phyloP scores from a whole-genome alignment of 345 rosid genomes.

The Populus nigra region DNA sequence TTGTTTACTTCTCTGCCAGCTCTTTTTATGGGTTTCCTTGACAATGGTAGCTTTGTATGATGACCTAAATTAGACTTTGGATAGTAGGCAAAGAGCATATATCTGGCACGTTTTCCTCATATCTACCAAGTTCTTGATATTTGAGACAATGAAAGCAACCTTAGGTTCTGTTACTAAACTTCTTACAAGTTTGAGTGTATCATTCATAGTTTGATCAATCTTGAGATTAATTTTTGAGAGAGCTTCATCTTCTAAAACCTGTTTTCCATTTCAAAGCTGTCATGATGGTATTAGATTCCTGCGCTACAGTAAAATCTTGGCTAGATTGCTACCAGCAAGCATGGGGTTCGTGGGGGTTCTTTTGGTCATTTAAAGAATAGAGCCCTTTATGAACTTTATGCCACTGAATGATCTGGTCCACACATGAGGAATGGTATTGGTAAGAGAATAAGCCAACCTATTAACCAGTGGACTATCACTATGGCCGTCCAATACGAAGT shows the following conservation, averaged over 20 bases:
- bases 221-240: neutral
- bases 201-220: neutral
- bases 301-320: neutral
- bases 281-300: neutral
- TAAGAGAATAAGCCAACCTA: neutral
- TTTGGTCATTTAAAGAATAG: neutral
- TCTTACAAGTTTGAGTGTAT: neutral
- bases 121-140: neutral
- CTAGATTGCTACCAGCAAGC: neutral
- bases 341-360: neutral
- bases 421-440: neutral
- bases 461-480: neutral
- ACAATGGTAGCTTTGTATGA: neutral
- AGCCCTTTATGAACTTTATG: constrained; percentile 4
- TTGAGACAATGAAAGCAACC: neutral
- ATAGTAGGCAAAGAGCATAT: neutral
- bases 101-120: neutral
- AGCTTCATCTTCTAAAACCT: neutral
- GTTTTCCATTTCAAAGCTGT: neutral
- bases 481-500: neutral
- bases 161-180: neutral
- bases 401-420: neutral
- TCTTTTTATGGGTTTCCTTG: neutral
- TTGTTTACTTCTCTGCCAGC: neutral
- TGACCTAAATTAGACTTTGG: neutral